phyloP scores from a whole-genome alignment of 1,284 basidiomycete genomes.

The Papiliotrema laurentii region DNA sequence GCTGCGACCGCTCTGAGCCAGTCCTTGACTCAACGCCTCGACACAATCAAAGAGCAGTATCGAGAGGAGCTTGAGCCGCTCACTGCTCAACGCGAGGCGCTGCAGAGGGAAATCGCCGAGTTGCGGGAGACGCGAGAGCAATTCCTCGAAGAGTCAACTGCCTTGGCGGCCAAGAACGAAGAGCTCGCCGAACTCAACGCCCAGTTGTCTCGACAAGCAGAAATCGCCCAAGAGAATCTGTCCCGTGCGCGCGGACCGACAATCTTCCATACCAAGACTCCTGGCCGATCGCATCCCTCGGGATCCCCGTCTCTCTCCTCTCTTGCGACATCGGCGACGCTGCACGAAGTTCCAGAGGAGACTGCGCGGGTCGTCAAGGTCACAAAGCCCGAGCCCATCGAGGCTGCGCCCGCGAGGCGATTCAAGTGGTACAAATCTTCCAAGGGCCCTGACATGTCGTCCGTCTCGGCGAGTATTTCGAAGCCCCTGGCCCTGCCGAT shows the following conservation, averaged over 20 bases:
- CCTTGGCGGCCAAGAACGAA: constrained; percentile 85
- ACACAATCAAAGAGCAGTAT: constrained; percentile 82
- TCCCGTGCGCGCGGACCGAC: constrained; percentile 24
- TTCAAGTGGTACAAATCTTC: constrained; percentile 56
- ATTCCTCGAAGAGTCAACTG: constrained; percentile 84
- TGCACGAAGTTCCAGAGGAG: constrained; percentile 48
- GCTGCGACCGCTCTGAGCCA: constrained; percentile 55
- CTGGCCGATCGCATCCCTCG: constrained; percentile 32
- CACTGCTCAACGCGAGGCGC: constrained; percentile 70
- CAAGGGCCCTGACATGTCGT: constrained; percentile 39
- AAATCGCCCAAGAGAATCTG: constrained; percentile 50
- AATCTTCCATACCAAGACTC: constrained; percentile 18
- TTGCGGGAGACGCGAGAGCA: constrained; percentile 80
- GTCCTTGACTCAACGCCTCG: constrained; percentile 78
- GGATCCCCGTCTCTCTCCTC: constrained; percentile 49
- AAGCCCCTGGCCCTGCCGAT: constrained; percentile 24
- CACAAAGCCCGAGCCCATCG: constrained; percentile 48
- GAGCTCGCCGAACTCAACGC: constrained; percentile 80
- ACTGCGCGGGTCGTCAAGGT: constrained; percentile 46
- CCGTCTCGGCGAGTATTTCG: constrained; percentile 30
- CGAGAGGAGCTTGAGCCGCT: constrained; percentile 79
- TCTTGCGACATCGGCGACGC: constrained; percentile 35
- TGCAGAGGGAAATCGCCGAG: constrained; percentile 79
- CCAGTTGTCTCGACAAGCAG: constrained; percentile 71
- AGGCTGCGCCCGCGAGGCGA: constrained; percentile 49